These are phyloP conservation scores for Phytophthora colocasiae DNA, from an alignment of 352 stramenopile genomes.

Conservation along the genomic window DNA sequence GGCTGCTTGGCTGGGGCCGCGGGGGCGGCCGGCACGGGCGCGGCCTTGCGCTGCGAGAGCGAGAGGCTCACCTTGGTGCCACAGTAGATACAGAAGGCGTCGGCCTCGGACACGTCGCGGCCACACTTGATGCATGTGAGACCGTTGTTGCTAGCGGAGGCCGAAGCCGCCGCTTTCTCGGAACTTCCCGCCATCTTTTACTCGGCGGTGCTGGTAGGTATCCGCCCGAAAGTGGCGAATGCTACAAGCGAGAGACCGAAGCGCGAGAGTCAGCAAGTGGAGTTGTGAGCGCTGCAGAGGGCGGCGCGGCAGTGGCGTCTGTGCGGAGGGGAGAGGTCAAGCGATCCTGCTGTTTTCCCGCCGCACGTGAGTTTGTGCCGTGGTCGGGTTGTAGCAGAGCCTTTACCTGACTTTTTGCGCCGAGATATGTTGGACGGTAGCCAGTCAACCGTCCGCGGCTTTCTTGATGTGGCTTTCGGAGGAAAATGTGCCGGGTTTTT, in stretches of 20 bases:
- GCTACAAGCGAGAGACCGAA: slow-evolving; percentile 35
- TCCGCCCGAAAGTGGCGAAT: slow-evolving; percentile 7
- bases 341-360: slow-evolving; percentile 30
- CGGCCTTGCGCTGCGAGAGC: slow-evolving; percentile 60
- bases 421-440: slow-evolving; percentile 22
- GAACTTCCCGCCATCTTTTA: slow-evolving; percentile 69
- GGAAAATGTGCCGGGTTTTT: background rate
- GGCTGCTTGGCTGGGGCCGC: slow-evolving; percentile 24
- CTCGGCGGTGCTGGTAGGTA: slow-evolving; percentile 13
- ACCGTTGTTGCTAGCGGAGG: slow-evolving; percentile 46
- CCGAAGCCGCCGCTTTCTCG: slow-evolving; percentile 58
- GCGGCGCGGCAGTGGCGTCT: background rate
- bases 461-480: slow-evolving; percentile 2
- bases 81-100: slow-evolving; percentile 91
- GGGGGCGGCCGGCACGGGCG: slow-evolving; percentile 18
- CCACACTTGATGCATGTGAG: slow-evolving; percentile 81
- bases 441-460: slow-evolving; percentile 17
- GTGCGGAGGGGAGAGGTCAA: slow-evolving; percentile 25
- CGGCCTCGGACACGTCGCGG: slow-evolving; percentile 70
- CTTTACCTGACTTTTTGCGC: slow-evolving; percentile 31
- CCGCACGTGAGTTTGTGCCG: slow-evolving; percentile 26
- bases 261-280: slow-evolving; percentile 54
- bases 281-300: slow-evolving; percentile 43
- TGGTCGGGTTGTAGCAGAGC: slow-evolving; percentile 30
- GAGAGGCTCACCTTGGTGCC: slow-evolving; percentile 83